Percentiles rank a stretch among this genome's conserved stretches.
phyloP scores from a whole-genome alignment of 2,329 filamentous ascomycete genomes.

The Cryphonectria parasitica region DNA sequence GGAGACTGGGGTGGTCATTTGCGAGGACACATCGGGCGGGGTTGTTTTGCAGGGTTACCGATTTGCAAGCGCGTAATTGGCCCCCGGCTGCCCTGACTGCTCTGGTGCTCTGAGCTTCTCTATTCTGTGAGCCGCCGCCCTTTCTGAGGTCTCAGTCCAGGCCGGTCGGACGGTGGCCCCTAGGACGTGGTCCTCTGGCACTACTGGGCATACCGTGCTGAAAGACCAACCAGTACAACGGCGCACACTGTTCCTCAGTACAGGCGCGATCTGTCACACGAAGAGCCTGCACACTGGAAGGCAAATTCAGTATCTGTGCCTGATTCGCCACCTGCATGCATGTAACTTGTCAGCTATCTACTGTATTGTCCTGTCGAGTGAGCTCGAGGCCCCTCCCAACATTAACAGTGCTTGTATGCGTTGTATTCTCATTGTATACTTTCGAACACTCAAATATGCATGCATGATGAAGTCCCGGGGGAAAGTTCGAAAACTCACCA shows the following conservation, averaged over 20 bases:
- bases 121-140: neutral
- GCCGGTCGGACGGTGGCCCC: neutral
- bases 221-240: neutral
- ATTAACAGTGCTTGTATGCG: neutral
- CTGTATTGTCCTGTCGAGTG: neutral
- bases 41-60: constrained; percentile 9
- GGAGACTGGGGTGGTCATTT: constrained; percentile 16
- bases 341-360: neutral
- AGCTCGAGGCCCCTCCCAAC: neutral
- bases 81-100: neutral
- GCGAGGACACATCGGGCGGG: constrained; percentile 10
- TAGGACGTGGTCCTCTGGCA: neutral
- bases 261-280: neutral
- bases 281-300: neutral
- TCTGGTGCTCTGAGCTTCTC: neutral
- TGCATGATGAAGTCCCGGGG: neutral
- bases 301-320: neutral
- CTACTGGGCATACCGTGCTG: neutral
- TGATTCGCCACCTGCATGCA: neutral
- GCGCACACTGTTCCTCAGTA: neutral
- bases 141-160: neutral
- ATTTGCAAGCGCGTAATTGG: constrained; percentile 11
- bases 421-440: neutral
- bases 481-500: neutral
- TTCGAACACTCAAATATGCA: neutral